Evolutionary conservation across 2,329 filamentous ascomycete genomes (phyloP), one percentile per base, ranked within the genome.

Genomic region (Scytalidium sp.): DNA sequence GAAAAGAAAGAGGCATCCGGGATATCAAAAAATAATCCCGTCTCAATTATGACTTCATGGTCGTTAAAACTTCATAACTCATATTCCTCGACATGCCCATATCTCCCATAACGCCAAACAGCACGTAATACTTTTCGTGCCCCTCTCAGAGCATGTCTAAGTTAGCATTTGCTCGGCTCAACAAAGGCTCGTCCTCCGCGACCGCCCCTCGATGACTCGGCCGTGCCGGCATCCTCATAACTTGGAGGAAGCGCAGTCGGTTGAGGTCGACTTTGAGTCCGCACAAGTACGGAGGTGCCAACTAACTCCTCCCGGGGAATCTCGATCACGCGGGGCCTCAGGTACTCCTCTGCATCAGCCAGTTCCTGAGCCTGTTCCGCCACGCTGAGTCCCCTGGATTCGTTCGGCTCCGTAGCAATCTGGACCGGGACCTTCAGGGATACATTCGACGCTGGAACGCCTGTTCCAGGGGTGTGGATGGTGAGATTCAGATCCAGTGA

Each of bases 401-500:
- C 29, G 43, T 60, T 60, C 23, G 57, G 60, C n/a, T 53, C 25
- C 3, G 61, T 53, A 25, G 56, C 62, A 32, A 66, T 61, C 19
- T 66, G 63, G 3, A 66, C 44, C 10, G 63, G 63, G 3, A 66
- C 47, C 29, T 54, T 58, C 17, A 65, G 47, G 9, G 50, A 25
- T 9, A 62, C 44, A 7, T 73, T 61, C 25, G 68, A 59, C 57
- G 49, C 65, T 67, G 46, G 70, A 65, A 64, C 53, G 6, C 60
- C 62, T 43, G 72, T 65, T 19, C 71, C 71, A 0, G 76, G 73
- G 0, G 75, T 74, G 56, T 79, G 75, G 45, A 80, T 74, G 3
- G 76, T 74, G 19, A 89, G 66, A 13, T 73, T 70, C 50, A 89
- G 67, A 47, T 82, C 78, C 13, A 90, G 74, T 3, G 71, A 66